Base-by-base conservation (phyloP, 1,139 yeast species). In the Tardiomyces blankii region DNA sequence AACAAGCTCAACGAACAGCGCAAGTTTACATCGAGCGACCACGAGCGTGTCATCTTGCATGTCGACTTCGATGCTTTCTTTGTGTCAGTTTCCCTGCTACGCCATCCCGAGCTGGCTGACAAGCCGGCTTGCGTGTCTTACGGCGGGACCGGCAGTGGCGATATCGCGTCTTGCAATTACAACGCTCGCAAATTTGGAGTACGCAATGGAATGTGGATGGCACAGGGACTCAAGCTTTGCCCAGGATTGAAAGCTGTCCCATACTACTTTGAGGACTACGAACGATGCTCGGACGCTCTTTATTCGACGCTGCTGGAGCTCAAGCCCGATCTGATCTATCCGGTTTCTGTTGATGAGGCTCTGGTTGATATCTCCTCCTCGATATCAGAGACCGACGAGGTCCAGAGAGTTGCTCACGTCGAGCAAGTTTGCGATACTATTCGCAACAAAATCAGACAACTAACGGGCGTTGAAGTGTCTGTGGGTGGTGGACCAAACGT, bases 61-160 rank as follows among this genome's bases (percentile, higher is more conserved):
- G 73, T 89, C 33, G 98, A 91, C 61, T 91, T 87, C 62, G 98
- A 91, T 61, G 87, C 95, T 53, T 91, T 91, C 58, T 91, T 91
- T 64, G 96, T 89, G 1, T 74, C 95, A 0, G 96, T 85, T 0
- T 84, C 96, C 0, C 75, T 86, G 13, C 66, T 80, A 44, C 68
- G 65, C 6, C 68, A 71, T 40, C 82, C 83, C 0, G 69, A 78
- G 13, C 58, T 73, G 13, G 67, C 52, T 6, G 77, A 72, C 25
- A 53, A 54, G 41, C 94, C 96, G 0, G 73, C 88, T 3, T 88
- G 93, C 42, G 96, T 91, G 0, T 79, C 94, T 3, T 89, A 87
- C 61, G 96, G 96, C 12, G 58, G 60, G 25, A 61, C 67, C 1
- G 62, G 60, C 6, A 62, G 68, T 18, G 70, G 82, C 3, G 98